These are phyloP conservation scores for Nemania serpens DNA, from an alignment of 2,329 filamentous ascomycete species.

Conservation along the genomic window DNA sequence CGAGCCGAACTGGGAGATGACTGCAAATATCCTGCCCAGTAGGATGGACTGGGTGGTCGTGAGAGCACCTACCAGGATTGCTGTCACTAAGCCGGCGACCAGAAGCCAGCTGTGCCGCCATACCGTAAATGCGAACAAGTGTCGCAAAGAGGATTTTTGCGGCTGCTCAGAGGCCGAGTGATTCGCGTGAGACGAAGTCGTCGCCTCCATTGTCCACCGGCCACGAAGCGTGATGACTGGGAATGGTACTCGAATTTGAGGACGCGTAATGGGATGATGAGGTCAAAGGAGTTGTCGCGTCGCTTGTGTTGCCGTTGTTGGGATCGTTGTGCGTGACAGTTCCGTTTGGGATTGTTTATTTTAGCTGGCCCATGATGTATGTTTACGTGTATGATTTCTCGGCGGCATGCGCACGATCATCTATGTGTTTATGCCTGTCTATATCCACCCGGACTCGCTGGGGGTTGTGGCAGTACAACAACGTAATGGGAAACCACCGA, in stretches of 20 bases:
- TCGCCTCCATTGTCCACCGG: slow-evolving; percentile 3
- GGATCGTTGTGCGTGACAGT: neutral
- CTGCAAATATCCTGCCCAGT: slow-evolving; percentile 75
- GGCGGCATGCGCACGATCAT: neutral
- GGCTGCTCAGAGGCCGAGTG: slow-evolving; percentile 1
- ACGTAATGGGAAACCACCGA: neutral
- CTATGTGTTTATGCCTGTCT: neutral
- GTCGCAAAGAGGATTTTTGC: slow-evolving; percentile 28
- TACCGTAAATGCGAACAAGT: slow-evolving; percentile 76
- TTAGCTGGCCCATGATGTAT: neutral
- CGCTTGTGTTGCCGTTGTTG: neutral
- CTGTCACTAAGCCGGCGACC: slow-evolving; percentile 57
- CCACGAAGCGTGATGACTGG: neutral
- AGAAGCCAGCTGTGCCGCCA: slow-evolving; percentile 61
- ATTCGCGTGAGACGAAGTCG: slow-evolving; percentile 4
- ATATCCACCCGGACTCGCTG: neutral
- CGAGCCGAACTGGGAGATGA: slow-evolving; percentile 68
- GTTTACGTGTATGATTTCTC: neutral
- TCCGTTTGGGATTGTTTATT: slow-evolving; percentile 7
- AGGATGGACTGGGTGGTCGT: slow-evolving; percentile 71
- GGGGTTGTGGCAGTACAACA: neutral
- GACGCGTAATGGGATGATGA: neutral
- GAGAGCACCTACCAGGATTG: slow-evolving; percentile 63
- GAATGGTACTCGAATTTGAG: neutral
- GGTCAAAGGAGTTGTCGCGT: neutral